Evolutionary conservation across 2,329 filamentous ascomycete genomes (phyloP).

Genomic region (Pyrenophora graminea): DNA sequence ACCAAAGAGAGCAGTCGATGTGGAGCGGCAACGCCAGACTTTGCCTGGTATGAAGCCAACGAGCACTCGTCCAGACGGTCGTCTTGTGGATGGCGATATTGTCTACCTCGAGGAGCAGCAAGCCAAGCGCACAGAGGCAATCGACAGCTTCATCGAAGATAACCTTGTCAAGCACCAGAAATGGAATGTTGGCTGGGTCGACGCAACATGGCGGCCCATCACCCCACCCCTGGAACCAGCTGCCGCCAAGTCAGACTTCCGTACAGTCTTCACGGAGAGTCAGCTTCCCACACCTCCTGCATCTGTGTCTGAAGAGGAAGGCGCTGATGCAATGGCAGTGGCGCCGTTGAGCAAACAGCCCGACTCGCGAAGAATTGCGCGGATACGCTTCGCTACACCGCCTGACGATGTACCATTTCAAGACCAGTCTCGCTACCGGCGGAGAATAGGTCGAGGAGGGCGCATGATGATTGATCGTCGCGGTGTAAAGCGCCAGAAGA

Average conservation of each 20-base stretch:
- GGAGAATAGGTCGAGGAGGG: constrained; percentile 81
- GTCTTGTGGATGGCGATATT: constrained; percentile 76
- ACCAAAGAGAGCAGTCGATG: constrained; percentile 62
- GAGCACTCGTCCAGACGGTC: constrained; percentile 66
- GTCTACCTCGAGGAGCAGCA: constrained; percentile 75
- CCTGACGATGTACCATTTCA: constrained; percentile 46
- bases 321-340: constrained; percentile 45
- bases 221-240: constrained; percentile 70
- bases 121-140: constrained; percentile 78
- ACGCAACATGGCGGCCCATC: constrained; percentile 83
- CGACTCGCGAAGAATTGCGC: constrained; percentile 32
- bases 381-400: constrained; percentile 46
- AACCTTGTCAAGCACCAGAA: constrained; percentile 86
- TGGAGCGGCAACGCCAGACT: constrained; percentile 66
- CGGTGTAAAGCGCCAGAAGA: constrained; percentile 60
- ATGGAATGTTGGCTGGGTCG: constrained; percentile 89
- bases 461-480: constrained; percentile 87
- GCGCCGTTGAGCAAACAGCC: constrained; percentile 39
- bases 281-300: constrained; percentile 55
- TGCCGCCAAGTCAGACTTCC: constrained; percentile 44
- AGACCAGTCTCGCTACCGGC: constrained; percentile 70
- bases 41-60: constrained; percentile 60
- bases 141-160: constrained; percentile 80
- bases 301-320: constrained; percentile 51
- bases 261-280: constrained; percentile 44